These are phyloP conservation scores for Triticum urartu DNA, from an alignment of 176 grass and related monocot species.

Conservation along the genomic window DNA sequence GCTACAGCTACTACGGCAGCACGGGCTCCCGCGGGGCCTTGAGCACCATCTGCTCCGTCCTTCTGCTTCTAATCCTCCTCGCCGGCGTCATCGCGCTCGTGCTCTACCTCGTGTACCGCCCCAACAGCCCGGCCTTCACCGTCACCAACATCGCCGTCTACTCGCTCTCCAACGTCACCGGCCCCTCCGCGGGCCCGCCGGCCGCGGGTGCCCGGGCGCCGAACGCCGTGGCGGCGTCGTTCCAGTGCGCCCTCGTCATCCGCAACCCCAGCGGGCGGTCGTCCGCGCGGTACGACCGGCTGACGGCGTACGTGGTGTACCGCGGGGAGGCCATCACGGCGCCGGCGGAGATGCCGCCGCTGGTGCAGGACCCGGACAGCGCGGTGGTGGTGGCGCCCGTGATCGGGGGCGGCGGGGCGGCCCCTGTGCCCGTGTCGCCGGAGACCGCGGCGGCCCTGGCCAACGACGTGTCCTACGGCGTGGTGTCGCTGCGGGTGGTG, in stretches of 20 bases:
- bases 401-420: constrained; percentile 21
- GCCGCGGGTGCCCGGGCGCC: background rate
- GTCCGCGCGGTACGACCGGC: constrained; percentile 62
- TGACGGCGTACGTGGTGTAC: constrained; percentile 64
- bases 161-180: constrained; percentile 50
- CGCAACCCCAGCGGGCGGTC: constrained; percentile 59
- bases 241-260: constrained; percentile 72
- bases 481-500: constrained; percentile 62
- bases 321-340: constrained; percentile 59
- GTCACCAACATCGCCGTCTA: constrained; percentile 66
- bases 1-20: constrained; percentile 1
- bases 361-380: constrained; percentile 51
- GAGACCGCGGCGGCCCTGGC: constrained; percentile 51
- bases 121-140: constrained; percentile 40
- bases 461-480: constrained; percentile 49
- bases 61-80: constrained; percentile 24
- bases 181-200: background rate
- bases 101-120: constrained; percentile 73
- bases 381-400: constrained; percentile 44
- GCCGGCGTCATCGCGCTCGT: constrained; percentile 45
- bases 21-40: background rate
- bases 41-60: constrained; percentile 31
- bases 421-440: constrained; percentile 51
- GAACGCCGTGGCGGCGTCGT: constrained; percentile 42
- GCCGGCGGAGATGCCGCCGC: constrained; percentile 51